Evolutionary conservation across 2,329 filamentous ascomycete species (phyloP).

Genomic region (Fusarium verticillioides): DNA sequence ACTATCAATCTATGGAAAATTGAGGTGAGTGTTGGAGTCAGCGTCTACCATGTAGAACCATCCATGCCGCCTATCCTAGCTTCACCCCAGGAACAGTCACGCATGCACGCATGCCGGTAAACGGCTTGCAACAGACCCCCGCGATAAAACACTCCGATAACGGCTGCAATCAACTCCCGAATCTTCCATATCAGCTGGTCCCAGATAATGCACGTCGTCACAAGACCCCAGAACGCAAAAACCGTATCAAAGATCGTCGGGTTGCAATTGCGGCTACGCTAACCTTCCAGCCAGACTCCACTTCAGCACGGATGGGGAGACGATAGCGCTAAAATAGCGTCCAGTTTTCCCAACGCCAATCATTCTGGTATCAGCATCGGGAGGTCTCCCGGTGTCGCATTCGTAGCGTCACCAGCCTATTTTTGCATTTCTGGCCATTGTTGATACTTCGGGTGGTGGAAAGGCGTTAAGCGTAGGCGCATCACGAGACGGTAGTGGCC

Average conservation of each 20-base stretch:
- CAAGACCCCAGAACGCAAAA: not conserved
- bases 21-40: too few species aligned
- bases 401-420: not conserved
- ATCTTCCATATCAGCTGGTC: not conserved
- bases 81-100: not conserved
- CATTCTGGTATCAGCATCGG: not conserved
- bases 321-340: not conserved
- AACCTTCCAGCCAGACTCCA: not conserved
- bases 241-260: not conserved
- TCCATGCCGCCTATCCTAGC: not conserved
- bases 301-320: not conserved
- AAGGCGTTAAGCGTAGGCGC: not conserved
- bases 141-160: not conserved
- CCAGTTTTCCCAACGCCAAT: not conserved
- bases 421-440: not conserved
- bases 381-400: conserved; percentile 1
- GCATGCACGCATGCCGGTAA: not conserved
- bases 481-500: not conserved
- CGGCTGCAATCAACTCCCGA: not conserved
- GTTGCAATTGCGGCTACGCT: conserved; percentile 11
- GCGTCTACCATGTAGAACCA: not conserved
- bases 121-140: not conserved
- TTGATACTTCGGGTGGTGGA: not conserved
- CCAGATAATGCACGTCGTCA: conserved; percentile 1
- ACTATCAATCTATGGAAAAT: not conserved